Percentiles rank a stretch among this genome's conserved stretches.
phyloP scores from a whole-genome alignment of 305 asterid genomes.

The Monarda citriodora region DNA sequence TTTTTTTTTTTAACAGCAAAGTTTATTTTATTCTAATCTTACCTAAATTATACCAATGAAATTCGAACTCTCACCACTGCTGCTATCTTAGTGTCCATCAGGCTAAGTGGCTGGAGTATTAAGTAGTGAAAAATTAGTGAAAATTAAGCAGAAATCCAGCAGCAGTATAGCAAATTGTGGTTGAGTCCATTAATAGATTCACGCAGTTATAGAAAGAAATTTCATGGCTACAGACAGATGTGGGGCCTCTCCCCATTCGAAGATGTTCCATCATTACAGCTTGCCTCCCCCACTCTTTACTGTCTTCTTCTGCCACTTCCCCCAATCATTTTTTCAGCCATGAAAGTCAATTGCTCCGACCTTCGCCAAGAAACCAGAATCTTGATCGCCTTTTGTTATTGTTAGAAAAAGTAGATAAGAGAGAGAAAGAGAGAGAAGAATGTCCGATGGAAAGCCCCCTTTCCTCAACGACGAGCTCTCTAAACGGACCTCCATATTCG shows the following conservation, averaged over 20 bases:
- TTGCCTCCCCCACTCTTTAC: not conserved
- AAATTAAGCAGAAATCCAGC: not conserved
- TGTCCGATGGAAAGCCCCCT: constrained; percentile 54
- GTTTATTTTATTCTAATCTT: too few relatives aligned
- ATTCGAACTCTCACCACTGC: too few relatives aligned
- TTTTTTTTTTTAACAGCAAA: too few relatives aligned
- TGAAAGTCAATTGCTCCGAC: constrained; percentile 23
- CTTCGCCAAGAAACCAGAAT: not conserved
- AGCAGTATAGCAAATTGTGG: constrained; percentile 4
- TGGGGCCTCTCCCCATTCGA: constrained; percentile 40
- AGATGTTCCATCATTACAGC: constrained; percentile 68
- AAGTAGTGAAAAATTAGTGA: too few relatives aligned
- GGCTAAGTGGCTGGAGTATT: too few relatives aligned
- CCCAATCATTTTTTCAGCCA: not conserved
- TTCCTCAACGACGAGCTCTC: constrained; percentile 68
- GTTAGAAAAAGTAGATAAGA: not conserved
- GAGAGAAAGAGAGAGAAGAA: constrained; percentile 3
- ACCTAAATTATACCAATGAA: too few relatives aligned
- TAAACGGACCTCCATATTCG: constrained; percentile 72
- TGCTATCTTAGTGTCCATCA: too few relatives aligned
- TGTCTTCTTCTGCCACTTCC: constrained; percentile 21
- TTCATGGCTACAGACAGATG: constrained; percentile 15
- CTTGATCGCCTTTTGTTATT: not conserved
- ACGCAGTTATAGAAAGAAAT: not conserved
- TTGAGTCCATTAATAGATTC: constrained; percentile 19